A percentile compares a stretch with the other conserved stretches of the same genome.
phyloP scores from a whole-genome alignment of 768 basidiomycete species.

The Mycena vulgaris region DNA sequence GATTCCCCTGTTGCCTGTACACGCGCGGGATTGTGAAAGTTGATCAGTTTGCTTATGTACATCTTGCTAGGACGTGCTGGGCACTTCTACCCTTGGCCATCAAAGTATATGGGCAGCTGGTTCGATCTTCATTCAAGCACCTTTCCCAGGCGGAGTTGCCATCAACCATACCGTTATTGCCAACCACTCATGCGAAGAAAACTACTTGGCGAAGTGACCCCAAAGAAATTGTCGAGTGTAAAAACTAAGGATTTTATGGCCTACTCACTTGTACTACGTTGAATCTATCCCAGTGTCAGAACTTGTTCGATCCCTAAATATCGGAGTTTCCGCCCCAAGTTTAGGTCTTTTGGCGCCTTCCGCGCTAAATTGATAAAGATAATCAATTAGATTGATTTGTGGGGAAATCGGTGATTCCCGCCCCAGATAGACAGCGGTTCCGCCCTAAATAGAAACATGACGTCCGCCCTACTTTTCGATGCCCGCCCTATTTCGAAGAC shows the following conservation, averaged over 20 bases:
- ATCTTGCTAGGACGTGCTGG: slow-evolving; percentile 35
- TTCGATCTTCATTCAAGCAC: slow-evolving; percentile 39
- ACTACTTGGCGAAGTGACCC: slow-evolving; percentile 14
- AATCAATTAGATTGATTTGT: not conserved
- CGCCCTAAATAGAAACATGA: not conserved
- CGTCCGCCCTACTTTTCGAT: no score
- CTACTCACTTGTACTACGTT: slow-evolving; percentile 20
- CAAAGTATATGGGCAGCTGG: slow-evolving; percentile 40
- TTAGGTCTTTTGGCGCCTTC: slow-evolving; percentile 17
- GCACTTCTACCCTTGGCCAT: slow-evolving; percentile 39
- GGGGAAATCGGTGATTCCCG: not conserved
- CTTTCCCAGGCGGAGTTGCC: slow-evolving; percentile 38
- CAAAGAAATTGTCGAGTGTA: slow-evolving; percentile 25
- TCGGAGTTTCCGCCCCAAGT: slow-evolving; percentile 10
- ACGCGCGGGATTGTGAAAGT: slow-evolving; percentile 13
- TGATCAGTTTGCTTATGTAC: slow-evolving; percentile 21
- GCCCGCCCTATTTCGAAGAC: no score
- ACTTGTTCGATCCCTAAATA: slow-evolving; percentile 10
- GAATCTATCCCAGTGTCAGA: slow-evolving; percentile 24
- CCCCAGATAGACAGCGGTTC: not conserved
- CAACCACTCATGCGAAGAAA: slow-evolving; percentile 31
- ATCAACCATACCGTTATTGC: slow-evolving; percentile 39
- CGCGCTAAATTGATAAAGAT: slow-evolving; percentile 7
- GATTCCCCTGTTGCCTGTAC: slow-evolving; percentile 17
- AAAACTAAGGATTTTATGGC: slow-evolving; percentile 22